Conservation (phyloP, 73 alveolate species). For the Stentor roeselii region DNA sequence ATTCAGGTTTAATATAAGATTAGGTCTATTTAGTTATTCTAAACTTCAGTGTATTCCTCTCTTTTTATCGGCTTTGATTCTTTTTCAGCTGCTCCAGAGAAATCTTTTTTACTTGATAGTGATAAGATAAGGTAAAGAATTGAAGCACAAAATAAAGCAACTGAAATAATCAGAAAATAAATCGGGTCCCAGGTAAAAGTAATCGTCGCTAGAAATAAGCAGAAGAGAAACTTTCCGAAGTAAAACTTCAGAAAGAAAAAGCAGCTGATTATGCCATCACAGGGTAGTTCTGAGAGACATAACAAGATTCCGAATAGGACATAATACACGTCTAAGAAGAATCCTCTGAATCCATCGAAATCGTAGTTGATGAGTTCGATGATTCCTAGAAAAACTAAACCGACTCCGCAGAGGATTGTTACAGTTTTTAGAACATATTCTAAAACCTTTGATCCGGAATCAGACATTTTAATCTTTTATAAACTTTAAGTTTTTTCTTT, state of each 20-base stretch:
- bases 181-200: neutral
- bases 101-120: neutral
- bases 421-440: neutral
- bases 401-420: neutral
- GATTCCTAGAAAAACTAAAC: neutral
- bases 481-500: no score
- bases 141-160: neutral
- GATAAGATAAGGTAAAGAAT: neutral
- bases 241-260: neutral
- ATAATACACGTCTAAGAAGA: neutral
- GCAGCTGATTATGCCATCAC: neutral
- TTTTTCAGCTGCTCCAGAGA: no score
- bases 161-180: neutral
- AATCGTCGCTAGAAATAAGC: neutral
- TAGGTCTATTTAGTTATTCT: no score
- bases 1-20: no score
- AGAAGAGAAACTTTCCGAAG: neutral
- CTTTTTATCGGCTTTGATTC: no score
- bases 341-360: neutral
- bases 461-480: no score
- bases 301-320: neutral
- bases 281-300: neutral
- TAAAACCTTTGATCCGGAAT: no score
- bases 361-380: neutral
- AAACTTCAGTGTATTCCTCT: no score